A percentile compares a stretch with the other conserved stretches of the same genome.
These are phyloP conservation scores for Tarenaya hassleriana DNA, from an alignment of 345 rosid species.

Conservation along the genomic window DNA sequence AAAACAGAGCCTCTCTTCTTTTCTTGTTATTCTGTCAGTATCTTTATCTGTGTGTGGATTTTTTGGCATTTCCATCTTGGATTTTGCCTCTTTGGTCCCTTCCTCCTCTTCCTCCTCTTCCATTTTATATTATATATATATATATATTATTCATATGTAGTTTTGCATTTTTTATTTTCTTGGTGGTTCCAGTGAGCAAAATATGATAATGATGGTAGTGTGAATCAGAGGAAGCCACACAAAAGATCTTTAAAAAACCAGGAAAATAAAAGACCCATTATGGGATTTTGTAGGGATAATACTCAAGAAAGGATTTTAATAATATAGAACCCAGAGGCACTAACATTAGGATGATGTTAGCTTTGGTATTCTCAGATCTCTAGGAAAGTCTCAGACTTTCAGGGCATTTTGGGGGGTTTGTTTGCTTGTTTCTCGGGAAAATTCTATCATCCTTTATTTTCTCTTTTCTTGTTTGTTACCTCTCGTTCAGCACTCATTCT, in stretches of 20 bases:
- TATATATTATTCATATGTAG: no score
- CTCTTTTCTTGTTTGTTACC: conserved; percentile 13
- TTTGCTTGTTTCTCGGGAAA: conserved; percentile 45
- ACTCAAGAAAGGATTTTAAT: background rate
- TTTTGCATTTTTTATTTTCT: conserved; percentile 12
- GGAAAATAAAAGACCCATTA: no score
- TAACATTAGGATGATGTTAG: conserved; percentile 9
- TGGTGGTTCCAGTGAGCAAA: conserved; percentile 11
- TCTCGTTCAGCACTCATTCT: conserved; percentile 31
- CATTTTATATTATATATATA: conserved; percentile 16
- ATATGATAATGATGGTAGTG: conserved; percentile 28
- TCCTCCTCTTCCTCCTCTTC: conserved; percentile 15
- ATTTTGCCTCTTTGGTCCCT: conserved; percentile 41
- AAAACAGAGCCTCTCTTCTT: conserved; percentile 23
- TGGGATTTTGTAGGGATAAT: conserved; percentile 21
- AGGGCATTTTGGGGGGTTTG: conserved; percentile 29
- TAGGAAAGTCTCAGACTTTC: conserved; percentile 65
- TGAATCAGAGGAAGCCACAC: conserved; percentile 44
- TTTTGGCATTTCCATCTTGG: conserved; percentile 60
- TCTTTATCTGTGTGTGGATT: conserved; percentile 46
- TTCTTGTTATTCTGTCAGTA: conserved; percentile 31
- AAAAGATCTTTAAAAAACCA: conserved; percentile 21
- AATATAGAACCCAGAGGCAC: conserved; percentile 6
- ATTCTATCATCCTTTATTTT: conserved; percentile 24
- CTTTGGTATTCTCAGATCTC: conserved; percentile 69